Conservation (phyloP, 345 rosid genomes). For the Carallia brachiata region DNA sequence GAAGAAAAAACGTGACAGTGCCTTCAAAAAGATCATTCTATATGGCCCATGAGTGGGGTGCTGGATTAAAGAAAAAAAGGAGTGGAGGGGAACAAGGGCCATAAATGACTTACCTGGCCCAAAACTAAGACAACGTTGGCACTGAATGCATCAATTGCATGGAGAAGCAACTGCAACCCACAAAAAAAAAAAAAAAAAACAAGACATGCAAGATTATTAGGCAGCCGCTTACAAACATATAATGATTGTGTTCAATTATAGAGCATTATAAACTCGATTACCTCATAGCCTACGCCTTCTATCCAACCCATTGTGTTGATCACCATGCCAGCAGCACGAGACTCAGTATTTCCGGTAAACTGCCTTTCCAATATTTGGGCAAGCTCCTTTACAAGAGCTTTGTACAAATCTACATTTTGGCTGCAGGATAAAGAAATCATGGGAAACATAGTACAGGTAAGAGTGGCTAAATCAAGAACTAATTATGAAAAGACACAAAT, state of each 20-base stretch:
- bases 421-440: constrained; percentile 36
- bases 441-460: neutral
- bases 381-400: constrained; percentile 81
- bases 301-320: constrained; percentile 99
- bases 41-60: too few species aligned
- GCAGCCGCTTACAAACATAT: too few species aligned
- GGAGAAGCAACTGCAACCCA: constrained; percentile 68
- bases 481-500: neutral
- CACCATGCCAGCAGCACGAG: constrained; percentile 89
- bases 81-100: neutral
- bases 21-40: too few species aligned
- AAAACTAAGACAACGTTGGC: constrained; percentile 89
- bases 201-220: neutral
- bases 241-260: too few species aligned
- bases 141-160: constrained; percentile 74
- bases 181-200: neutral
- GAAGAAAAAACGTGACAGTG: too few species aligned
- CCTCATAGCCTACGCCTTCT: constrained; percentile 90
- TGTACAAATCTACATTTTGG: constrained; percentile 71
- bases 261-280: neutral
- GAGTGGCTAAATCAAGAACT: neutral
- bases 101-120: constrained; percentile 59
- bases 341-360: constrained; percentile 63
- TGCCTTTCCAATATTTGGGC: constrained; percentile 80
- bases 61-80: neutral